Evolutionary conservation across 2,329 filamentous ascomycete species (phyloP), one percentile per base, ranked within the genome.

Genomic region (Cephalotrichum gorgonifer): DNA sequence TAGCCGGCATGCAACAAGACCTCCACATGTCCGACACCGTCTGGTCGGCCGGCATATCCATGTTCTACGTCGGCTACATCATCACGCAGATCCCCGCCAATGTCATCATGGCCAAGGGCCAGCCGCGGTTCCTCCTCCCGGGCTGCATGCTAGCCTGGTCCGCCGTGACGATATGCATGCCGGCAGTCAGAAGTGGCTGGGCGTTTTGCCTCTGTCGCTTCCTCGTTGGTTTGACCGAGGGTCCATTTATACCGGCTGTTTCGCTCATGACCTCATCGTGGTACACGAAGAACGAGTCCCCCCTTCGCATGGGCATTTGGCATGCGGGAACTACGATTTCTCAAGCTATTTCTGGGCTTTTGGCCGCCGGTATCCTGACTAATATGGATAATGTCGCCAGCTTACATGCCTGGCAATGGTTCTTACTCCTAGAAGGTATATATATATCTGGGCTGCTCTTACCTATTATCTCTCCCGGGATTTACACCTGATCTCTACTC

Each of bases 1-100:
- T 69, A 11, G 64, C 63, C 6, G 63, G 64, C 3, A 61, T 69
- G 51, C 60, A 66, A 43, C 50, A 59, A 6, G 65, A 67, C 51
- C 56, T 72, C 0, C 43, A 54, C 26, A 64, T 69, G 55, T 51
- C 52, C 6, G 60, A 65, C 41, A 62, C 55, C 0, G 51, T 65
- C 28, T 73, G 70, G 61, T 63, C 59, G 6, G 54, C 62, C 27
- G 70, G 59, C 12, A 72, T 68, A 30, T 72, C 61, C 41, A 59
- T 64, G 49, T 73, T 66, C 53, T 72, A 72, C 42, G 65, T 73
- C 3, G 70, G 70, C 3, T 74, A 72, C 51, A 65, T 72, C 27
- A 56, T 72, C 41, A 65, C 68, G 6, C 70, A 73, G 50, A 61
- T 73, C 1, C 71, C 70, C 0, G 70, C 67, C 20, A 73, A 73